Evolutionary conservation across 306 rosid species (phyloP), one percentile per base, ranked within the genome.

Genomic region (Begonia masoniana): DNA sequence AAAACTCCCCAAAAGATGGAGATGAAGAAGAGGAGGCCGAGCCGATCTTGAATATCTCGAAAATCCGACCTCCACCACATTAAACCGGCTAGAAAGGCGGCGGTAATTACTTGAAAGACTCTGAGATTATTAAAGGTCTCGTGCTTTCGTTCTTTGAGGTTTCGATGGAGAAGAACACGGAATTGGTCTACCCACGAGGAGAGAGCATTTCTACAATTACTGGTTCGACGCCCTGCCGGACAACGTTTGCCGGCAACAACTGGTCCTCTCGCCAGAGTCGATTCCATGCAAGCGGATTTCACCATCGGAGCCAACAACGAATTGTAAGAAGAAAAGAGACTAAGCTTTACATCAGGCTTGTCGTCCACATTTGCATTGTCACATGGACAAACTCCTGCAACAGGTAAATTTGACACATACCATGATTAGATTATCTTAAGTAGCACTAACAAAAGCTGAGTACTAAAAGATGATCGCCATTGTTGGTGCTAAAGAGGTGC

Each of bases 1-100:
- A 88, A 79, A 24, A 88, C 97, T 0, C 97, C 97, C 97, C 97
- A 88, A 12, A 88, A 88, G 52, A 88, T 88, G 57, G 97, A 69
- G 36, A 88, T 75, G 82, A 84, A 88, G 82, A 82, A 88, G 65
- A 88, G 97, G 8, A 88, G 76, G 54, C 97, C 97, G 8, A 88
- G 82, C 17, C 93, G 85, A 41, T 88, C 97, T 59, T 88, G 97
- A 57, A 88, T 46, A 35, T 88, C 77, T 17, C 61, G 59, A 36
- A 60, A 79, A 19, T 79, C 80, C 0, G 95, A 88, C 60, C 78
- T 85, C 97, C 97, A 88, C 97, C 97, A 88, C 95, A 88, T 84
- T 52, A 88, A 13, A 41, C 97, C 97, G 0, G 97, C 77, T 4
- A 88, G 60, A 14, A 82, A 24, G 15, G 97, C 78, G 2, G 84